Evolutionary conservation across 768 basidiomycete genomes (phyloP).

Genomic region (Suillus decipiens): DNA sequence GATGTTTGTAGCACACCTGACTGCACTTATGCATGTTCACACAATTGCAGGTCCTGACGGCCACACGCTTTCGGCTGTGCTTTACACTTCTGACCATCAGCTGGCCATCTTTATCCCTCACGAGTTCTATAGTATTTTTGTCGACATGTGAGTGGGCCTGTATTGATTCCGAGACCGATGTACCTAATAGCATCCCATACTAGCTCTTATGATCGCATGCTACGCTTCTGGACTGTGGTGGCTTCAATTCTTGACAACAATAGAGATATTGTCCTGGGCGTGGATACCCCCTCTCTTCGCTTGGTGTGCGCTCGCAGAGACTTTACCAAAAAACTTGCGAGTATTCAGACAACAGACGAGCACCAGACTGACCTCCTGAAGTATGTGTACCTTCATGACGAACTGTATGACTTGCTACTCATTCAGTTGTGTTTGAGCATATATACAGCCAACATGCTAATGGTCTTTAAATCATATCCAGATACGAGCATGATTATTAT

Average conservation of each 20-base stretch:
- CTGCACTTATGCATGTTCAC: neutral
- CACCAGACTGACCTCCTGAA: neutral
- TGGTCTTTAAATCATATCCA: neutral
- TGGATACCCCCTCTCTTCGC: neutral
- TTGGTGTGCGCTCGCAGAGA: neutral
- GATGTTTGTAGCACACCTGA: conserved; percentile 2
- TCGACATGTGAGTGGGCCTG: neutral
- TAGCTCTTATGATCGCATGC: neutral
- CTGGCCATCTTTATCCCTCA: conserved; percentile 1
- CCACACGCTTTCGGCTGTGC: conserved; percentile 1
- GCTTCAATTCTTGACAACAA: neutral
- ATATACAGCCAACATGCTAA: neutral
- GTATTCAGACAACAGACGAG: neutral
- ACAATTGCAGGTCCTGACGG: neutral
- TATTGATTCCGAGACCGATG: neutral
- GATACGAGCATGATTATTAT: neutral
- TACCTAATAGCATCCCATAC: neutral
- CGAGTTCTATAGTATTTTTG: neutral
- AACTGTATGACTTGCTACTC: neutral
- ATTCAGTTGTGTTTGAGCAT: neutral
- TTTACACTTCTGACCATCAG: neutral
- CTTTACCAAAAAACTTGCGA: conserved; percentile 14
- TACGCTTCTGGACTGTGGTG: conserved; percentile 7
- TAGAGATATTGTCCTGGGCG: conserved; percentile 7
- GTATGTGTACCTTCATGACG: neutral